Percentiles rank a stretch among this genome's conserved stretches.
Conservation (phyloP, 768 basidiomycete genomes). For the Trametopsis cervina region DNA sequence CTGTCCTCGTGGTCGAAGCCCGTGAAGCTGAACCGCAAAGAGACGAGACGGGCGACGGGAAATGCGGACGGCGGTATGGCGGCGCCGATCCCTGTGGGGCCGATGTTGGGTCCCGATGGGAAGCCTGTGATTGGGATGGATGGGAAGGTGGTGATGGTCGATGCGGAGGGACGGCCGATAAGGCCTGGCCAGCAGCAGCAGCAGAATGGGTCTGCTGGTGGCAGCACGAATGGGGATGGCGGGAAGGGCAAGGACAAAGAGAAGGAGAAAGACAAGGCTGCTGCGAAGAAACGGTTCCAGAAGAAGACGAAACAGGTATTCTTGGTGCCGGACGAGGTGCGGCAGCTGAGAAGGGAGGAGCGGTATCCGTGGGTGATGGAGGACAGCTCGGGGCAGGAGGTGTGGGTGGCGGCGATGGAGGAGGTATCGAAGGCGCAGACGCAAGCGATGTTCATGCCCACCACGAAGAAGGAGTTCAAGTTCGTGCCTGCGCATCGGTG, state of each 20-base stretch:
- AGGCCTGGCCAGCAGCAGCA: constrained; percentile 29
- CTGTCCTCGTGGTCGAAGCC: constrained; percentile 63
- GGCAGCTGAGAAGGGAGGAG: constrained; percentile 80
- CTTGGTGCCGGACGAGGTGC: constrained; percentile 67
- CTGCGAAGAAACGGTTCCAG: constrained; percentile 67
- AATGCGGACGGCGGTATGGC: constrained; percentile 23
- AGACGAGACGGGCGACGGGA: constrained; percentile 48
- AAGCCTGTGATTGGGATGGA: constrained; percentile 77
- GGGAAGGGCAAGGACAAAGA: constrained; percentile 19
- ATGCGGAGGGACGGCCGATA: constrained; percentile 70
- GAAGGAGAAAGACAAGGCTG: constrained; percentile 24
- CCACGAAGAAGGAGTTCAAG: constrained; percentile 74
- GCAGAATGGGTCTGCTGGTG: constrained; percentile 28
- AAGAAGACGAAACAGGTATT: constrained; percentile 83
- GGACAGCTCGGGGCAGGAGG: constrained; percentile 61
- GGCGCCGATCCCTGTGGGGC: constrained; percentile 48
- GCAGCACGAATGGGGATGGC: no score
- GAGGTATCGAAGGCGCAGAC: constrained; percentile 65
- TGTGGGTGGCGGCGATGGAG: constrained; percentile 81
- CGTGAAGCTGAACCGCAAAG: constrained; percentile 85
- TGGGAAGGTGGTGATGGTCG: constrained; percentile 76
- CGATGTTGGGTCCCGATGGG: constrained; percentile 78
- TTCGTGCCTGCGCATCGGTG: constrained; percentile 84
- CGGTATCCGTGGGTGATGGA: constrained; percentile 91
- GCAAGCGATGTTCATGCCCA: constrained; percentile 80